Conservation (phyloP, 768 basidiomycete genomes). For the Pholiota microspora region DNA sequence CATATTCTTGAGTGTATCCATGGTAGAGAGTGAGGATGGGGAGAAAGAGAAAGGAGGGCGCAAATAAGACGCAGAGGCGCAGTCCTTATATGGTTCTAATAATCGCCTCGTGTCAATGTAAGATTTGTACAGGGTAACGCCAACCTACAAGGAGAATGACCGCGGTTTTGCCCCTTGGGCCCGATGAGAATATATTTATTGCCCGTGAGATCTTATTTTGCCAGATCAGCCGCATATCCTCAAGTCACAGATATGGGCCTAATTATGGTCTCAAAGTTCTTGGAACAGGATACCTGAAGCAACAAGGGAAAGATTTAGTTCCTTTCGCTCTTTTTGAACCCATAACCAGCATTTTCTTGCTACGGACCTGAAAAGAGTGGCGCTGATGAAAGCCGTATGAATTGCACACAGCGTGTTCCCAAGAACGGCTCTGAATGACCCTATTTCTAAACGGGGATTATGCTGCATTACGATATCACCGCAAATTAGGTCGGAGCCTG, state of each 20-base stretch:
- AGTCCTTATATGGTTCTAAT: slow-evolving; percentile 42
- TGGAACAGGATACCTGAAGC: background rate
- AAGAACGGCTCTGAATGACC: slow-evolving; percentile 10
- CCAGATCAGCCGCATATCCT: slow-evolving; percentile 14
- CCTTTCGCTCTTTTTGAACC: background rate
- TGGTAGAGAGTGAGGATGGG: slow-evolving; percentile 33
- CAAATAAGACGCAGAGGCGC: slow-evolving; percentile 33
- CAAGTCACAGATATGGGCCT: slow-evolving; percentile 5
- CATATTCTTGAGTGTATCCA: slow-evolving; percentile 72
- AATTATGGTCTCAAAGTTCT: slow-evolving; percentile 1
- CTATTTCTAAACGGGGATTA: slow-evolving; percentile 16
- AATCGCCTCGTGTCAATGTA: slow-evolving; percentile 40
- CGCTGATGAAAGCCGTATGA: slow-evolving; percentile 14
- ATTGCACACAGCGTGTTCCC: slow-evolving; percentile 7
- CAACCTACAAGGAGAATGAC: slow-evolving; percentile 26
- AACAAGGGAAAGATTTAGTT: background rate
- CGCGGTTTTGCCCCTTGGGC: slow-evolving; percentile 20
- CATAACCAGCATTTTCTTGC: background rate
- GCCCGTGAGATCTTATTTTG: slow-evolving; percentile 20
- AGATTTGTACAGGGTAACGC: slow-evolving; percentile 31
- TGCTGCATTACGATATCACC: slow-evolving; percentile 12
- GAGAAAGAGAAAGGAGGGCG: slow-evolving; percentile 32
- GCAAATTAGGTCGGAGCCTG: slow-evolving; percentile 12
- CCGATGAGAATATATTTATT: slow-evolving; percentile 23
- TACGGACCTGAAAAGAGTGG: slow-evolving; percentile 12